Conservation (phyloP, 495 filamentous ascomycete species). For the Penicillium waksmanii region DNA sequence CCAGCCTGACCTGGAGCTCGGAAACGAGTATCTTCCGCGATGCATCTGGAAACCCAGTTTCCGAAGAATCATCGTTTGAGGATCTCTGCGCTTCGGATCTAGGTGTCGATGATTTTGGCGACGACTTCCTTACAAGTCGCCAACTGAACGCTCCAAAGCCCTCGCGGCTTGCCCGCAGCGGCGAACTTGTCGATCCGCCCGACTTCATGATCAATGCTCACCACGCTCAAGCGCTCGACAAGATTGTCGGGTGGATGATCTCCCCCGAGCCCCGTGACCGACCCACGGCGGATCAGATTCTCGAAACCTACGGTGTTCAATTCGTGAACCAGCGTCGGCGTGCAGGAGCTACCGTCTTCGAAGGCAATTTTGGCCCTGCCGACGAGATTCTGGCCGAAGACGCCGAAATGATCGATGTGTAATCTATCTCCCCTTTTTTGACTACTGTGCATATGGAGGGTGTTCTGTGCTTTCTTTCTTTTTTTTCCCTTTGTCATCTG, state of each 20-base stretch:
- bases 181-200: slow-evolving; percentile 77
- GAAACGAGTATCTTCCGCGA: slow-evolving; percentile 73
- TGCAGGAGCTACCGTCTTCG: slow-evolving; percentile 87
- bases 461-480: slow-evolving; percentile 38
- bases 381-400: slow-evolving; percentile 71
- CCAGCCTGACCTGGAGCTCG: slow-evolving; percentile 77
- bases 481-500: slow-evolving; percentile 41
- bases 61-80: slow-evolving; percentile 51
- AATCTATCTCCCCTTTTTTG: slow-evolving; percentile 39
- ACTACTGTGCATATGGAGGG: slow-evolving; percentile 46
- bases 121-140: slow-evolving; percentile 35
- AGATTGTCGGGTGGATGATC: slow-evolving; percentile 89
- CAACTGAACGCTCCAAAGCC: slow-evolving; percentile 33
- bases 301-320: slow-evolving; percentile 66
- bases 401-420: slow-evolving; percentile 75
- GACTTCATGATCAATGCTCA: slow-evolving; percentile 78
- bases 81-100: slow-evolving; percentile 55
- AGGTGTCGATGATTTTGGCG: slow-evolving; percentile 47
- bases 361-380: slow-evolving; percentile 92
- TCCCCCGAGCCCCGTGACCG: slow-evolving; percentile 71
- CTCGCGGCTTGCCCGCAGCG: slow-evolving; percentile 47
- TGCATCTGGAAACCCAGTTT: slow-evolving; percentile 69
- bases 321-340: slow-evolving; percentile 77
- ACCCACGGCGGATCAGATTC: slow-evolving; percentile 72
- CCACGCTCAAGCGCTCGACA: slow-evolving; percentile 75